phyloP scores from a whole-genome alignment of 1,284 basidiomycete species.

The Xerocomus minutiporus region DNA sequence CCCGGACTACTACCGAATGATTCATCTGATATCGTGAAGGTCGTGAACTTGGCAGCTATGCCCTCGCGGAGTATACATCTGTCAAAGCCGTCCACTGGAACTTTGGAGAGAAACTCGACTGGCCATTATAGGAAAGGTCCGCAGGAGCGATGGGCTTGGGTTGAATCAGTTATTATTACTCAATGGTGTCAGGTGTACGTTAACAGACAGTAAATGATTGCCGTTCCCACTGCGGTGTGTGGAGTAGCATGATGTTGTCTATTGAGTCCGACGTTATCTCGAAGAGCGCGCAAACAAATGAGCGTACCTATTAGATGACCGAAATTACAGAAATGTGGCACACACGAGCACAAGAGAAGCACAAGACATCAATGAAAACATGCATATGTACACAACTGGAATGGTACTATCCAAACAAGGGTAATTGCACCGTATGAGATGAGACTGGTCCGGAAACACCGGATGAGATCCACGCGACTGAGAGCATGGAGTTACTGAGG shows the following conservation, averaged over 20 bases:
- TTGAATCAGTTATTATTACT: conserved; percentile 1
- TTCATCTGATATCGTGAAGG: conserved; percentile 39
- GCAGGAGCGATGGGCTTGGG: background rate
- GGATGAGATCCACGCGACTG: conserved; percentile 4
- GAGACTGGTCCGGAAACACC: conserved; percentile 1
- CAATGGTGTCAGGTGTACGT: conserved; percentile 18
- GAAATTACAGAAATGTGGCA: conserved; percentile 27
- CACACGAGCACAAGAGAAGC: conserved; percentile 16
- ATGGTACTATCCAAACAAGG: background rate
- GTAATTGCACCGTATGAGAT: conserved; percentile 11
- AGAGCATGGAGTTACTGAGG: conserved; percentile 4
- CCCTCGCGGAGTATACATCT: conserved; percentile 79
- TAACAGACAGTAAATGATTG: conserved; percentile 16
- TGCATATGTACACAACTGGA: conserved; percentile 1
- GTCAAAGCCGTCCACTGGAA: conserved; percentile 88
- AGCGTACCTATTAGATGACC: conserved; percentile 19
- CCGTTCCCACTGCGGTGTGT: conserved; percentile 11
- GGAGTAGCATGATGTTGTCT: conserved; percentile 3
- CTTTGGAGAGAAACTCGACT: conserved; percentile 73
- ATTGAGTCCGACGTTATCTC: background rate
- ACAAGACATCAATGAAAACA: conserved; percentile 10
- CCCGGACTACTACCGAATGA: conserved; percentile 16
- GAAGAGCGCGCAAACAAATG: background rate
- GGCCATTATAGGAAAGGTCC: conserved; percentile 56
- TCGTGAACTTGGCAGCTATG: conserved; percentile 86